Evolutionary conservation across 2,329 filamentous ascomycete species (phyloP), one percentile per base, ranked within the genome.

Genomic region (Colletotrichum simmondsii): DNA sequence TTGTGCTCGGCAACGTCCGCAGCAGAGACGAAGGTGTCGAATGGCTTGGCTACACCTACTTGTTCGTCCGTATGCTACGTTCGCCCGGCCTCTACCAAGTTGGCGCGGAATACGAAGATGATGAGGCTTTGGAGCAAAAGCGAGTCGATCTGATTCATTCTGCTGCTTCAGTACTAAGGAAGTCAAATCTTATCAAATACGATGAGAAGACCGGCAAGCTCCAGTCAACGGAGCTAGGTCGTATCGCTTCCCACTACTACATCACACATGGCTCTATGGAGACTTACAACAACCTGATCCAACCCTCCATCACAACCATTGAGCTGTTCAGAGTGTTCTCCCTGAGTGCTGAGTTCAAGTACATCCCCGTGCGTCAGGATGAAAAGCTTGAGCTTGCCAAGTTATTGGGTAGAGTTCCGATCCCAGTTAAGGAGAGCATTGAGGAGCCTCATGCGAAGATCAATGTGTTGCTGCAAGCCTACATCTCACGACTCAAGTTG

Each of bases 391-490:
- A 99, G 83, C 88, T 99, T 65, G 95, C 95, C 5, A 98, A 98
- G 82, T 87, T 99, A 37, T 88, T 99, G 26, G 93, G 93, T 11
- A 90, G 94, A 76, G 97, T 99, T 0, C 97, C 97, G 2, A 95
- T 99, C 68, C 97, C 97, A 4, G 95, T 99, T 77, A 99, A 99
- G 83, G 97, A 99, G 84, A 95, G 95, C 77, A 95, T 98, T 63
- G 97, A 99, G 80, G 97, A 99, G 83, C 92, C 97, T 1, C 95
- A 98, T 76, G 95, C 95, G 71, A 99, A 99, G 87, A 98, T 99
- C 84, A 99, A 99, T 78, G 97, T 99, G 52, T 89, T 99, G 28
- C 87, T 99, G 6, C 97, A 99, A 82, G 97, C 97, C 3, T 99
- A 97, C 80, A 98, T 99, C 72, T 98, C 96, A 59, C 91, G 97